A percentile compares a stretch with the other conserved stretches of the same genome.
Evolutionary conservation across 371 early-diverging fungal species (phyloP).

Genomic region (Batkoa obscura): DNA sequence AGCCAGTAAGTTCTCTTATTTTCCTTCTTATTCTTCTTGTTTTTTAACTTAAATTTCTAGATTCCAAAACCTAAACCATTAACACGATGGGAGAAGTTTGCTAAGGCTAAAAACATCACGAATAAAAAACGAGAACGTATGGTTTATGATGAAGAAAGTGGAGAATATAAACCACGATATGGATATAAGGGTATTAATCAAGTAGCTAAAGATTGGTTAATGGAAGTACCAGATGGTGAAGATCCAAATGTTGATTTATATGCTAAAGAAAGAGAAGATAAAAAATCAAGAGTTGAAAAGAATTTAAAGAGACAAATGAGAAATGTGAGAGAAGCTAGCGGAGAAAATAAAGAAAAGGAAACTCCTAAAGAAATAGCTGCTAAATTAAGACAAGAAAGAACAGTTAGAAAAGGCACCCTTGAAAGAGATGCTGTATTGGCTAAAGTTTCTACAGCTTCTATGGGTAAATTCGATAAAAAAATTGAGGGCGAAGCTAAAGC

Average conservation of each 20-base stretch:
- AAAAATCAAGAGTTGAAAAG: conserved; percentile 71
- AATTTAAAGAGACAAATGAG: conserved; percentile 66
- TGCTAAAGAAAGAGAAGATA: conserved; percentile 47
- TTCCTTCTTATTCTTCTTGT: neutral
- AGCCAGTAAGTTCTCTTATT: conserved; percentile 28
- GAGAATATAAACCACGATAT: conserved; percentile 76
- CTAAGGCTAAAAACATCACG: conserved; percentile 90
- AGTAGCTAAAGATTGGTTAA: conserved; percentile 66
- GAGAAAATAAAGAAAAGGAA: conserved; percentile 22
- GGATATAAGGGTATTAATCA: conserved; percentile 80
- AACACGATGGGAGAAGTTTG: conserved; percentile 99
- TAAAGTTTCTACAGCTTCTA: conserved; percentile 62
- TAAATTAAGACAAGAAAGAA: conserved; percentile 21
- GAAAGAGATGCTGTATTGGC: conserved; percentile 39
- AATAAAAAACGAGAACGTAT: conserved; percentile 67
- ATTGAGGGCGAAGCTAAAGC: conserved; percentile 60
- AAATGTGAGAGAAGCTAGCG: conserved; percentile 60
- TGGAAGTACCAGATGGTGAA: conserved; percentile 62
- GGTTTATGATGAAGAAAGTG: conserved; percentile 72
- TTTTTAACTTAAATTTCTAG: conserved; percentile 9
- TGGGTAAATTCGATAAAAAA: conserved; percentile 73
- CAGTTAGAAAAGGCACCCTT: conserved; percentile 44
- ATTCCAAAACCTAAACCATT: conserved; percentile 66
- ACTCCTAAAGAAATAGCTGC: conserved; percentile 16
- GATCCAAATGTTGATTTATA: conserved; percentile 80